Base-by-base conservation (phyloP, 73 alveolate genomes). In the Paramecium octaurelia region DNA sequence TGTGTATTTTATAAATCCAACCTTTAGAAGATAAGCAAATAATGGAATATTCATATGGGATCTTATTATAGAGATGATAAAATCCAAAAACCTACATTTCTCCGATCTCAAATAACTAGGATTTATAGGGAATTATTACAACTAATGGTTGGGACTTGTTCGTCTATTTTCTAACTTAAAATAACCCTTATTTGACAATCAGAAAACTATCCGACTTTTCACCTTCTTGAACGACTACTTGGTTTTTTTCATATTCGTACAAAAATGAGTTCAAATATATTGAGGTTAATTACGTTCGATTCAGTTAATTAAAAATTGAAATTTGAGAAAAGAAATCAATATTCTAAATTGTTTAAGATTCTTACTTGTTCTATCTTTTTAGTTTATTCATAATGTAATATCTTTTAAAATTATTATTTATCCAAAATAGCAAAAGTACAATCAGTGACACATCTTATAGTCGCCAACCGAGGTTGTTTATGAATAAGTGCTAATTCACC, bases 361-460 rank as follows among this genome's bases (percentile, higher is more conserved):
- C 16, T 2, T 73, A 73, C 87, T 73, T 34, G 21, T 16, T 73
- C 87, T 36, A 73, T 73, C 59, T 73, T 73, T 21, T 34, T 36
- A 16, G 27, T 14, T 35, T 73, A 38, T 73, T 73, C 87, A 35
- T 35, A 36, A 16, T 73, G 87, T 36, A 73, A 73, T 29, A 73
- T 73, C 87, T 34, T 34, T 73, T 73, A 43, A 73, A 73, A 73
- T 73, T 73, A 38, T 73, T 73, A 73, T 68, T 87, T 87, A 40
- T 87, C 88, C 70, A 87, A 68, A 29, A 87, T 86, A 23, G 93
- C 93, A 87, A 87, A 87, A 12, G 16, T 36, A 20, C 93, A 87
- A 6, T 87, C 93, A 18, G 80, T 64, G 42, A 64, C 68, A 43
- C 93, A 87, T 87, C 70, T 35, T 14, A 87, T 87, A 23, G 88